Evolutionary conservation across 73 alveolate genomes (phyloP), one percentile per base, ranked within the genome.

Genomic region (Paramecium biaurelia): DNA sequence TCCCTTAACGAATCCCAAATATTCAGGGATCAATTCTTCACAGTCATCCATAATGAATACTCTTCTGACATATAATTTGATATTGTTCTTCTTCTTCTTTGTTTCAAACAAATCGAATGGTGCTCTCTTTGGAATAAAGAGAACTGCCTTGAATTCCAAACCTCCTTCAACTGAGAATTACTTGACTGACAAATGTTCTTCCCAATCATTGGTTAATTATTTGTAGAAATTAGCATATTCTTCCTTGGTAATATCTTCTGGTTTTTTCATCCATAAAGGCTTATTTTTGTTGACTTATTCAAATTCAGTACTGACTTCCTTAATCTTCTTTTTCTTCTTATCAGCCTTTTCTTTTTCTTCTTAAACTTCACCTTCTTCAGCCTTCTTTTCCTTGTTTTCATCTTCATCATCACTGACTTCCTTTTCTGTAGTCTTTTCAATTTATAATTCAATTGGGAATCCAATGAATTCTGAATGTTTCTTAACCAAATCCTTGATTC

Each of bases 31-130:
- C 88, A 98, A 95, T 92, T 98, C 99, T 70, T 98, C 99, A 92
- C 99, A 98, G 96, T 98, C 99, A 95, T 98, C 99, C 99, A 98
- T 99, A 95, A 99, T 99, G 98, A 99, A 99, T 63, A 99, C 99
- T 95, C 99, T 95, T 93, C 99, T 92, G 93, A 98, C 99, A 93
- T 98, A 98, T 84, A 98, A 94, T 96, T 98, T 98, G 94, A 98
- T 96, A 97, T 98, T 98, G 92, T 97, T 98, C 95, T 98, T 96
- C 98, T 98, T 98, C 98, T 98, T 98, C 98, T 96, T 98, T 95
- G 99, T 97, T 95, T 98, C 99, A 95, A 98, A 98, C 92, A 98
- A 96, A 92, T 98, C 99, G 98, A 98, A 98, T 59, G 99, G 99
- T 76, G 99, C 99, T 95, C 99, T 96, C 97, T 97, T 97, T 45